phyloP scores from a whole-genome alignment of 345 rosid species.

The Rhizophora apiculata region DNA sequence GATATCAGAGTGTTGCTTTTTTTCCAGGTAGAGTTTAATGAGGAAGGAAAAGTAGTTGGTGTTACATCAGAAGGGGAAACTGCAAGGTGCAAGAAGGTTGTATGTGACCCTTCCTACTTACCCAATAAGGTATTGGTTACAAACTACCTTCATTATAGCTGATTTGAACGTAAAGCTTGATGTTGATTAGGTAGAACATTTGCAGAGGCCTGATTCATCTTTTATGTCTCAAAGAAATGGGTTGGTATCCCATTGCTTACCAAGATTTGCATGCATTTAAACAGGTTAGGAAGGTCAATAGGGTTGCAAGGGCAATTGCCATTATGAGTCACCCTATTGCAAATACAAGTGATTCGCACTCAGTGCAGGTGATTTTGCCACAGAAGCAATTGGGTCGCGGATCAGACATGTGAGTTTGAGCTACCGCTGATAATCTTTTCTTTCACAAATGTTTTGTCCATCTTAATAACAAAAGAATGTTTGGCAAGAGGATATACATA shows the following conservation, averaged over 20 bases:
- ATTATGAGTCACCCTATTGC: conserved; percentile 98
- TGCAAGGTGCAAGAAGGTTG: conserved; percentile 95
- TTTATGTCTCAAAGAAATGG: neutral
- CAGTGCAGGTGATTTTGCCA: conserved; percentile 90
- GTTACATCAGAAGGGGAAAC: conserved; percentile 99
- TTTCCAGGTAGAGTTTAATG: conserved; percentile 79
- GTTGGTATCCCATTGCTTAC: conserved; percentile 10
- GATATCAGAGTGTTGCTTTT: conserved; percentile 17
- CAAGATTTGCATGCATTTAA: conserved; percentile 17
- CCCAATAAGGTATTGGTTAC: conserved; percentile 62
- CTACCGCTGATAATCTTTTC: neutral
- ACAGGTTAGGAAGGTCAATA: conserved; percentile 83
- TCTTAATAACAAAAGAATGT: no score
- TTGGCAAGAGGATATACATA: no score
- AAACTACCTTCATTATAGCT: neutral
- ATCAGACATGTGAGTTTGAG: conserved; percentile 71
- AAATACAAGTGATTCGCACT: conserved; percentile 77
- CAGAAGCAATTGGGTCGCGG: conserved; percentile 92
- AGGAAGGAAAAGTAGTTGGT: conserved; percentile 78
- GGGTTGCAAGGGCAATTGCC: conserved; percentile 87
- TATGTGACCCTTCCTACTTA: conserved; percentile 93
- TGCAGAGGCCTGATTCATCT: neutral
- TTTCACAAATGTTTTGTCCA: no score
- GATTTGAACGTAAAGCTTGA: conserved; percentile 3
- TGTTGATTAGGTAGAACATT: no score